Percentiles rank a stretch among this genome's conserved stretches.
Evolutionary conservation across 805 yeast species (phyloP).

Genomic region (Saturnispora hagleri): DNA sequence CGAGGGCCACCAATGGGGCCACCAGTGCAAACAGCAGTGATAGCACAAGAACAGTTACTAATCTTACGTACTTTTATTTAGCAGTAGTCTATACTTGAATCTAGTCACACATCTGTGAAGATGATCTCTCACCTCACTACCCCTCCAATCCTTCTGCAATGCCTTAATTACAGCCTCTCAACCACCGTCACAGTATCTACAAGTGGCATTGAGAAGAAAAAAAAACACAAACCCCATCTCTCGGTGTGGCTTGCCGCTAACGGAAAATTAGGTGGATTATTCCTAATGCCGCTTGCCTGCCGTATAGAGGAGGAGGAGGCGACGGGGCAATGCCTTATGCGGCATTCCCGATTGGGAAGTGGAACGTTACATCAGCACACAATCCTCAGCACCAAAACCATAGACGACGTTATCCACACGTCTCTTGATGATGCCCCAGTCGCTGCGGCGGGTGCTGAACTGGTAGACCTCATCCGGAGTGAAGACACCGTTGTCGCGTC

Average conservation of each 20-base stretch:
- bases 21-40: too few relatives aligned
- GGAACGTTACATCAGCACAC: conserved; percentile 40
- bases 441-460: conserved; percentile 77
- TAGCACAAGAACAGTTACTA: too few relatives aligned
- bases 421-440: conserved; percentile 68
- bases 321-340: neutral
- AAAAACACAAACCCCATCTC: too few relatives aligned
- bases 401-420: conserved; percentile 93
- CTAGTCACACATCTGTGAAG: too few relatives aligned
- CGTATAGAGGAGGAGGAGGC: neutral
- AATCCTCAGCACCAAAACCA: conserved; percentile 77
- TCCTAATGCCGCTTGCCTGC: neutral
- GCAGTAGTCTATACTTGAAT: too few relatives aligned
- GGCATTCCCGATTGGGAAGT: neutral
- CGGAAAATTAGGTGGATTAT: neutral
- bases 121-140: too few relatives aligned
- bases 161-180: neutral
- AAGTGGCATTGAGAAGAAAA: neutral
- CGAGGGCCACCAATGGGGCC: too few relatives aligned
- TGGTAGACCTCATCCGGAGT: conserved; percentile 92
- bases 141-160: neutral
- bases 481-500: conserved; percentile 81
- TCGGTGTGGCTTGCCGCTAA: neutral
- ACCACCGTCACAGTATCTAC: neutral
- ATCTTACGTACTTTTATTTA: too few relatives aligned